Conservation (phyloP, 2,329 filamentous ascomycete species). For the Colletotrichum sp. region DNA sequence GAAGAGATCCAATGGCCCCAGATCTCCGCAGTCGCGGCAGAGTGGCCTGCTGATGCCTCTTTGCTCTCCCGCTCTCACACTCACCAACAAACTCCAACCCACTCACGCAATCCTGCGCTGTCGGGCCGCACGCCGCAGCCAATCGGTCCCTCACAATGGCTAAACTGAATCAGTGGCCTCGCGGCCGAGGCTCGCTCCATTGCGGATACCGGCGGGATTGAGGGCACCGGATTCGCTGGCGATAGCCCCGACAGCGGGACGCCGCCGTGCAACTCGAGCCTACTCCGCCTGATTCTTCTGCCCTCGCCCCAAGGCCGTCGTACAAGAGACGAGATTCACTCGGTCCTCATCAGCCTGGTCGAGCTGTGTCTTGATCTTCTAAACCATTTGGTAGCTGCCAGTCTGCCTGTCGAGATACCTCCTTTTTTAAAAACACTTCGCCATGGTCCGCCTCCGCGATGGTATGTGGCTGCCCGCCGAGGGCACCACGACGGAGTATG, state of each 20-base stretch:
- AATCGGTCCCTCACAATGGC: conserved; percentile 12
- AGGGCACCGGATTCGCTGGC: conserved; percentile 4
- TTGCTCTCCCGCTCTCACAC: background rate
- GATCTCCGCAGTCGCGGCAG: conserved; percentile 1
- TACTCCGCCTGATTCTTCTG: background rate
- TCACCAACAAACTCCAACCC: background rate
- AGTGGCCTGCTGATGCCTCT: background rate
- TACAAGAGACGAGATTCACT: conserved; percentile 22
- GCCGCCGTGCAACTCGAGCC: conserved; percentile 1
- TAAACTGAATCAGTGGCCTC: conserved; percentile 17
- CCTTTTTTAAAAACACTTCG: background rate
- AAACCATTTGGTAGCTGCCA: background rate
- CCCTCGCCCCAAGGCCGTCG: background rate
- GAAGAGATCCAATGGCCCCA: background rate
- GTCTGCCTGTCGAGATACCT: background rate
- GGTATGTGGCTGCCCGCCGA: conserved; percentile 68
- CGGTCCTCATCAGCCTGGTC: background rate
- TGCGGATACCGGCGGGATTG: conserved; percentile 20
- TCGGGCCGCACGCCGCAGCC: conserved; percentile 5
- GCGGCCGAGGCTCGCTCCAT: conserved; percentile 5
- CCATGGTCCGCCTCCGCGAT: conserved; percentile 39
- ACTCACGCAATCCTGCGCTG: background rate
- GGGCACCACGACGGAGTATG: conserved; percentile 66
- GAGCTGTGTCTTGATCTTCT: background rate
- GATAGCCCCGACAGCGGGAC: conserved; percentile 5